Percentiles rank a stretch among this genome's conserved stretches.
Conservation (phyloP, 2,329 filamentous ascomycete species). For the Colletotrichum liriopes region DNA sequence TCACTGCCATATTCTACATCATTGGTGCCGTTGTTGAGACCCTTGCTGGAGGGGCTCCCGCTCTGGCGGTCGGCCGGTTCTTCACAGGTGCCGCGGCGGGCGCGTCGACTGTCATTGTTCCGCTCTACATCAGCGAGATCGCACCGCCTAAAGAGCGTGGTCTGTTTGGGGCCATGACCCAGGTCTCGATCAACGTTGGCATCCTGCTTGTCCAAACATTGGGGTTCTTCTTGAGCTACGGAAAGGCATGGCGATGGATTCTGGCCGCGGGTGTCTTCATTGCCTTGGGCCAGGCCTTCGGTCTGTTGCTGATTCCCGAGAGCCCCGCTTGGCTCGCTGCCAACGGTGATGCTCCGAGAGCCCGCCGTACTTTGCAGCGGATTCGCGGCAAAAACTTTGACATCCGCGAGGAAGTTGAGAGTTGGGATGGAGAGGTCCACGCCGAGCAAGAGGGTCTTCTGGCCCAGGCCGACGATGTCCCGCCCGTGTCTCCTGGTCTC, state of each 20-base stretch:
- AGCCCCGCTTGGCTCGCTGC: constrained; percentile 90
- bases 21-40: constrained; percentile 84
- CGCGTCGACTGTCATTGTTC: constrained; percentile 91
- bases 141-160: constrained; percentile 82
- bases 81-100: constrained; percentile 89
- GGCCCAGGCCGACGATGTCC: constrained; percentile 48
- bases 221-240: constrained; percentile 89
- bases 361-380: constrained; percentile 78
- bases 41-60: constrained; percentile 75
- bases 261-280: constrained; percentile 81
- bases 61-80: constrained; percentile 82
- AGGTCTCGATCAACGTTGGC: constrained; percentile 93
- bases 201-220: constrained; percentile 88
- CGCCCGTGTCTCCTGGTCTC: constrained; percentile 45
- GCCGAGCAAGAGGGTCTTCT: constrained; percentile 83
- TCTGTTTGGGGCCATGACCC: constrained; percentile 88
- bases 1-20: constrained; percentile 83
- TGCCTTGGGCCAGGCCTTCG: constrained; percentile 76
- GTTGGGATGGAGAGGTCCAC: constrained; percentile 65
- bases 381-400: constrained; percentile 80
- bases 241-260: constrained; percentile 86
- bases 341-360: constrained; percentile 72
- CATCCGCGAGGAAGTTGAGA: constrained; percentile 80
- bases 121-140: constrained; percentile 94
- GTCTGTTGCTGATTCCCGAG: constrained; percentile 85